Conservation (phyloP, 306 rosid genomes). For the Hylodesmum podocarpum region DNA sequence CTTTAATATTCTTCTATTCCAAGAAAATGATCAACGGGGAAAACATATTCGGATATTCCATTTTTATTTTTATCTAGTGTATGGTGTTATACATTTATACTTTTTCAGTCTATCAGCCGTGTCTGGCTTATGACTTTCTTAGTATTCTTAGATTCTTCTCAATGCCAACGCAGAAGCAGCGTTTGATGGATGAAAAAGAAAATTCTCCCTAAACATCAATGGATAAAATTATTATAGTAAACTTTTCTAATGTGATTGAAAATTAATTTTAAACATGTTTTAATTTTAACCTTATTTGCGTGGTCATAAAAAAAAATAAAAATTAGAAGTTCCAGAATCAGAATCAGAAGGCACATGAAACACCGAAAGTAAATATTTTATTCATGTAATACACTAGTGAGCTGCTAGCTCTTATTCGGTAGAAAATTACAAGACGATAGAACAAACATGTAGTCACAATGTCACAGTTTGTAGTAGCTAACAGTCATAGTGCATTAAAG, state of each 20-base stretch:
- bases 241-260: neutral
- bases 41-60: no score
- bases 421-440: constrained; percentile 19
- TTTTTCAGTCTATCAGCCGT: neutral
- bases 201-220: no score
- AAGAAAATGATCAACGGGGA: neutral
- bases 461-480: constrained; percentile 24
- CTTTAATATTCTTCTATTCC: neutral
- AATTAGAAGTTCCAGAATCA: no score
- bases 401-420: constrained; percentile 45
- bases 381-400: constrained; percentile 19
- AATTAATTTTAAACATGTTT: neutral
- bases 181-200: no score
- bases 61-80: neutral
- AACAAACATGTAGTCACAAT: constrained; percentile 3
- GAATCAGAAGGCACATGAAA: neutral
- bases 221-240: neutral
- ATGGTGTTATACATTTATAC: neutral
- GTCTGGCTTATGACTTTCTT: neutral
- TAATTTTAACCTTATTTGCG: no score
- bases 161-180: neutral
- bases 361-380: constrained; percentile 4
- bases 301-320: no score
- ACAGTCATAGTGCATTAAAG: neutral
- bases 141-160: neutral